phyloP scores from a whole-genome alignment of 805 yeast genomes.

The Saccharomyces eubayanus region DNA sequence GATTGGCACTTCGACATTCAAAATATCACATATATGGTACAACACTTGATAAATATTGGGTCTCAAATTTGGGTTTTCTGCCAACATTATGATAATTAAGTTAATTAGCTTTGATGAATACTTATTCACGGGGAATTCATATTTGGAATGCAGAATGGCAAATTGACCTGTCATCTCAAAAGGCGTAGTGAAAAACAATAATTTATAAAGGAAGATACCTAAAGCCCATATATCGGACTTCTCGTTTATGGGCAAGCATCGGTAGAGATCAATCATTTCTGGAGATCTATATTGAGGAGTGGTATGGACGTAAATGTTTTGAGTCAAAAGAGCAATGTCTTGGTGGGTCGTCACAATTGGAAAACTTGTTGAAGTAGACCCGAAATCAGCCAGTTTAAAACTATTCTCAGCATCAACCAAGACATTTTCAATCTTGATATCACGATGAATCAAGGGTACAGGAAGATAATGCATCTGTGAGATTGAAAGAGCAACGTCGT shows the following conservation, averaged over 20 bases:
- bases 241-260: conserved; percentile 80
- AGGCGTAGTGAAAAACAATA: conserved; percentile 90
- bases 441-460: conserved; percentile 77
- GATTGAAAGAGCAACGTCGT: conserved; percentile 70
- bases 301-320: conserved; percentile 82
- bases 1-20: conserved; percentile 47
- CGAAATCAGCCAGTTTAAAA: conserved; percentile 89
- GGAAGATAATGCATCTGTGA: conserved; percentile 71
- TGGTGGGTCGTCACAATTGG: conserved; percentile 66
- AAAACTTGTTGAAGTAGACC: conserved; percentile 54
- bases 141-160: conserved; percentile 79
- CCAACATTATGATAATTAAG: conserved; percentile 68
- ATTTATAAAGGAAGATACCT: conserved; percentile 82
- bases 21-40: conserved; percentile 51
- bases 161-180: conserved; percentile 78
- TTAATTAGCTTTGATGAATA: conserved; percentile 67
- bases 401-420: conserved; percentile 59
- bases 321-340: conserved; percentile 64
- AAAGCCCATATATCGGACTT: conserved; percentile 95
- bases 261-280: conserved; percentile 86
- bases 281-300: conserved; percentile 95
- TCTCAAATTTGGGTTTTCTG: conserved; percentile 71
- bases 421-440: conserved; percentile 90
- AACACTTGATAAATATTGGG: conserved; percentile 83
- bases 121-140: conserved; percentile 66